These are phyloP conservation scores for Rhizophora mangle DNA, from an alignment of 345 rosid species.

Conservation along the genomic window DNA sequence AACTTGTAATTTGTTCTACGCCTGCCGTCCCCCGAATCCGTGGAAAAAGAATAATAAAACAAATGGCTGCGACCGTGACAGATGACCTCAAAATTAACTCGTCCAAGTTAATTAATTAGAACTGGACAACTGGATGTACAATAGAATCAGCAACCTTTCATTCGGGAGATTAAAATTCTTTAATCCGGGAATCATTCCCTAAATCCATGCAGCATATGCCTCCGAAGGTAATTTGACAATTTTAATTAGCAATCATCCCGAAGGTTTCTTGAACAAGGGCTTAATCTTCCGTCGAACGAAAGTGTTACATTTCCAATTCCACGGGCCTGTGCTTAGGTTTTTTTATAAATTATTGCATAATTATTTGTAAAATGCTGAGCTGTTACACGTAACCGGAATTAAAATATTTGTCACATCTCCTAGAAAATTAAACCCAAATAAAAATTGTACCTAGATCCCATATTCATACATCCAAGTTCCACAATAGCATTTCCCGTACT, in stretches of 20 bases:
- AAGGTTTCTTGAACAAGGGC: slow-evolving; percentile 36
- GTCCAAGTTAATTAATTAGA: not conserved
- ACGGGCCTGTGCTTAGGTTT: no score
- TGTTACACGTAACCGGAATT: not conserved
- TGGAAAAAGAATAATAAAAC: not conserved
- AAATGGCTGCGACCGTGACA: not conserved
- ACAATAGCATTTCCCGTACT: not conserved
- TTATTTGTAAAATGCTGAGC: not conserved
- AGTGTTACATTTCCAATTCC: not conserved
- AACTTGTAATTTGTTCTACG: not conserved
- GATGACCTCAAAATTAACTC: slow-evolving; percentile 1
- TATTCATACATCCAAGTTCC: not conserved
- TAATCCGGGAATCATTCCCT: slow-evolving; percentile 50
- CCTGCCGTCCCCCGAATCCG: no score
- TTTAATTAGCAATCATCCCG: not conserved
- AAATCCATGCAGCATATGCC: slow-evolving; percentile 47
- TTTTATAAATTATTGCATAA: not conserved
- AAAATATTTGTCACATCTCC: not conserved
- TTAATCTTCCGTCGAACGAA: slow-evolving; percentile 39
- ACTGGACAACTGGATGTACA: slow-evolving; percentile 8
- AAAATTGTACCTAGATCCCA: no score
- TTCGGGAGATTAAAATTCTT: slow-evolving; percentile 4
- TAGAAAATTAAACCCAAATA: not conserved
- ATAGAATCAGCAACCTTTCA: not conserved
- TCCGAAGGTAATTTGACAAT: slow-evolving; percentile 8